A percentile compares a stretch with the other conserved stretches of the same genome.
Evolutionary conservation across 768 basidiomycete species (phyloP).

Genomic region (Suillus hirtellus): DNA sequence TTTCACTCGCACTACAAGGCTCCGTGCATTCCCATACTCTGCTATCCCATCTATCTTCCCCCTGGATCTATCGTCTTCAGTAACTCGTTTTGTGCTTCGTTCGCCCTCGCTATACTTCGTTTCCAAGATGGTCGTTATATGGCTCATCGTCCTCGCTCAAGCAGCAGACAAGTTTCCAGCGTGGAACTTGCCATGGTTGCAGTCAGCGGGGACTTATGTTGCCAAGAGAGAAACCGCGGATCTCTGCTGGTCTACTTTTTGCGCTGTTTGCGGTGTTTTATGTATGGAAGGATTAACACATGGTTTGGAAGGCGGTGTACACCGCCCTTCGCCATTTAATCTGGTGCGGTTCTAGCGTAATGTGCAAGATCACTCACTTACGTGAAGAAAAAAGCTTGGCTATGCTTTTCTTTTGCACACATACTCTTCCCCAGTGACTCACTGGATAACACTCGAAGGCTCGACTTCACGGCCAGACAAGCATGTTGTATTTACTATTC

Average conservation of each 20-base stretch:
- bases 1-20: conserved; percentile 27
- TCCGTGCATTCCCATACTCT: conserved; percentile 23
- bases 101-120: conserved; percentile 65
- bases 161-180: conserved; percentile 45
- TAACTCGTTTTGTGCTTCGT: conserved; percentile 59
- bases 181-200: conserved; percentile 31
- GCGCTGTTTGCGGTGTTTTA: conserved; percentile 63
- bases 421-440: conserved; percentile 67
- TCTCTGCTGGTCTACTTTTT: conserved; percentile 76
- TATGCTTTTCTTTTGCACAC: conserved; percentile 77
- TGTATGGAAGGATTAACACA: conserved; percentile 66
- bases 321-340: conserved; percentile 67
- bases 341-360: conserved; percentile 48
- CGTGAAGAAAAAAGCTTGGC: conserved; percentile 50
- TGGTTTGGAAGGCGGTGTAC: conserved; percentile 63
- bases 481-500: conserved; percentile 70
- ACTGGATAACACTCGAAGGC: conserved; percentile 41
- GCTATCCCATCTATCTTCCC: conserved; percentile 53
- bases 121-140: conserved; percentile 54
- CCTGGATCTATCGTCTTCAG: conserved; percentile 58
- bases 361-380: conserved; percentile 16
- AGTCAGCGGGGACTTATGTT: conserved; percentile 45
- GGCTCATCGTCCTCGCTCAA: conserved; percentile 61
- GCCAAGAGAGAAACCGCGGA: conserved; percentile 53
- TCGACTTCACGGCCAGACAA: conserved; percentile 67